These are phyloP conservation scores for Tricholoma terreum DNA, from an alignment of 768 basidiomycete species.

Conservation along the genomic window DNA sequence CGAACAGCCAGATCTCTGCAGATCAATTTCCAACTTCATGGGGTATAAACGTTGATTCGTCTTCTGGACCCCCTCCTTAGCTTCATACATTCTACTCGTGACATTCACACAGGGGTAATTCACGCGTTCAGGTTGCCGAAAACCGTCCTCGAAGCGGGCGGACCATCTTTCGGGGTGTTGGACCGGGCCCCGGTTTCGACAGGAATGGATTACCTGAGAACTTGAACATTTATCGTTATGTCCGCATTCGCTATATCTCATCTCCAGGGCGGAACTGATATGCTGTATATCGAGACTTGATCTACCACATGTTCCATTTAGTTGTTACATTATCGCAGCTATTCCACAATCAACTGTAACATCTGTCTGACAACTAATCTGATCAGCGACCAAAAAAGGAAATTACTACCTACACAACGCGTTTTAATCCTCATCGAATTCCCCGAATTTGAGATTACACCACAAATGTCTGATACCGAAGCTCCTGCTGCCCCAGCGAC, in stretches of 20 bases:
- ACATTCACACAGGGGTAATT: no score
- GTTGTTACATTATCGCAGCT: not conserved
- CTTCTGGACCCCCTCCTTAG: not conserved
- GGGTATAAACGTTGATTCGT: slow-evolving; percentile 37
- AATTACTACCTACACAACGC: not conserved
- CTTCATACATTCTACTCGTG: not conserved
- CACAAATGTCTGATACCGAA: slow-evolving; percentile 60
- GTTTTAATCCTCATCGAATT: not conserved
- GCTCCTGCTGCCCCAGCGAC: slow-evolving; percentile 37
- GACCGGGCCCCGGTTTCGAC: no score
- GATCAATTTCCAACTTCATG: slow-evolving; percentile 55
- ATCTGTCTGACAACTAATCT: not conserved
- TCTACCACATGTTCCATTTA: not conserved
- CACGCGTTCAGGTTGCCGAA: no score
- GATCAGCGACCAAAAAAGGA: slow-evolving; percentile 2
- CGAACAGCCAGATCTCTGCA: slow-evolving; percentile 31
- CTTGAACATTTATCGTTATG: slow-evolving; percentile 2
- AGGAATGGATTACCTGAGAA: no score
- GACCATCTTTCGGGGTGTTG: no score
- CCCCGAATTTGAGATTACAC: slow-evolving; percentile 9
- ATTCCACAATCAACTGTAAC: not conserved
- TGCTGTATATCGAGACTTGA: not conserved
- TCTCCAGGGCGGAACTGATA: not conserved
- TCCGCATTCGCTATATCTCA: slow-evolving; percentile 8
- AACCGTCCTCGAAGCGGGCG: no score